Percentiles rank a stretch among this genome's conserved stretches.
Evolutionary conservation across 306 rosid species (phyloP).

Genomic region (Styphnolobium japonicum): DNA sequence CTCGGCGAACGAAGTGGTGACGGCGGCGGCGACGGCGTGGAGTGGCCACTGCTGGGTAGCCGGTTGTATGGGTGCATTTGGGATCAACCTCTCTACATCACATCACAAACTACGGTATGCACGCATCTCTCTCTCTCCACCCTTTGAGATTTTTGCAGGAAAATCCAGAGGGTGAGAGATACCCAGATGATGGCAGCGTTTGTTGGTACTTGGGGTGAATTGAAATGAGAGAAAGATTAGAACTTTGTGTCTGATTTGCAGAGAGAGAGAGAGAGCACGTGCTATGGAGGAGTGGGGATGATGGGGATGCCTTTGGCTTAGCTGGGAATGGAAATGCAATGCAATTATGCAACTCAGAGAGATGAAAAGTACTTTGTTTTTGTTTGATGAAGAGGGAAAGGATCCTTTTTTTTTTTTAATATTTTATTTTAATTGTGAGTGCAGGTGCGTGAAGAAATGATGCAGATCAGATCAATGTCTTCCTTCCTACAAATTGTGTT

Average conservation of each 20-base stretch:
- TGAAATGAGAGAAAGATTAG: constrained; percentile 4
- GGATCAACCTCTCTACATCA: constrained; percentile 39
- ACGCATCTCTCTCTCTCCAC: background rate
- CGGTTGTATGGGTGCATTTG: constrained; percentile 85
- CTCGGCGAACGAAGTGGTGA: constrained; percentile 92
- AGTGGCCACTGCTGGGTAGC: constrained; percentile 93
- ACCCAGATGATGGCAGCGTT: constrained; percentile 35
- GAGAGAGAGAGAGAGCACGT: constrained; percentile 34
- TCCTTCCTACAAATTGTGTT: constrained; percentile 8
- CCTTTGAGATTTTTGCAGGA: background rate
- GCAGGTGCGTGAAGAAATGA: constrained; percentile 22
- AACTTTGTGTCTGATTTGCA: background rate
- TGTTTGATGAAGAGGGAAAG: constrained; percentile 25
- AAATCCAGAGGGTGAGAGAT: constrained; percentile 8
- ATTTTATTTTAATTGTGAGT: background rate
- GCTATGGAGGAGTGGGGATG: background rate
- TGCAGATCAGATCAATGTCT: background rate
- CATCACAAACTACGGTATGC: background rate
- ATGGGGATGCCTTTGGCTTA: constrained; percentile 18
- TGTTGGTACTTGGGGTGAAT: background rate
- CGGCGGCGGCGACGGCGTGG: constrained; percentile 84
- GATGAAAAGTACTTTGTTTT: constrained; percentile 22
- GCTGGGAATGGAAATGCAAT: background rate
- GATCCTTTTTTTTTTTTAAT: background rate
- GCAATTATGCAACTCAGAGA: background rate